Conservation (phyloP, 2,329 filamentous ascomycete species). For the Mycosphaerelloides madeirae region DNA sequence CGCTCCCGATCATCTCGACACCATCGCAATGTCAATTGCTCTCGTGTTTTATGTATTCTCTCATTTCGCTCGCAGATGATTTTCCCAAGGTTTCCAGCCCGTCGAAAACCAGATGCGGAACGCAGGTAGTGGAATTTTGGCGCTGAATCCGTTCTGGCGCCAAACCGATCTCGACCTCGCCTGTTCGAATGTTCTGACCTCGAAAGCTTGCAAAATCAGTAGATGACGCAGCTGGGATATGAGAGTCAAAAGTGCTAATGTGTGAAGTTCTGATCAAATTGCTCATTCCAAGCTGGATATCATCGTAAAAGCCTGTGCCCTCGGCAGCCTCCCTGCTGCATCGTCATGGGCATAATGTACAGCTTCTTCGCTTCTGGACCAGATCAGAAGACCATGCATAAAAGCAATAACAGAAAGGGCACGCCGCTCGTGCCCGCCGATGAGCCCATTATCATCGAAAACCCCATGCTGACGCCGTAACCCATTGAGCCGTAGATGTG, state of each 20-base stretch:
- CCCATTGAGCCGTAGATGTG: slow-evolving; percentile 25
- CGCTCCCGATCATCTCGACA: too few relatives aligned
- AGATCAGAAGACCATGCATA: slow-evolving; percentile 21
- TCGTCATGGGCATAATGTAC: slow-evolving; percentile 24
- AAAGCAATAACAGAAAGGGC: slow-evolving; percentile 19
- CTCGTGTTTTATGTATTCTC: too few relatives aligned
- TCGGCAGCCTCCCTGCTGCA: slow-evolving; percentile 15
- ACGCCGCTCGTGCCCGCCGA: slow-evolving; percentile 30
- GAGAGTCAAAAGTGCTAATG: background rate
- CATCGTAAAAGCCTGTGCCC: slow-evolving; percentile 25
- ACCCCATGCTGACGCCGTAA: slow-evolving; percentile 29
- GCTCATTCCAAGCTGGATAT: slow-evolving; percentile 24
- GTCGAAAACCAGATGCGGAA: too few relatives aligned
- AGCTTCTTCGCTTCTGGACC: slow-evolving; percentile 23
- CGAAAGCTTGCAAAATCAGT: background rate
- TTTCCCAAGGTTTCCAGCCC: too few relatives aligned
- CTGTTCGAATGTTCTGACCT: background rate
- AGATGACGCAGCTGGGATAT: background rate
- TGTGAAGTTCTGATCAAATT: slow-evolving; percentile 22
- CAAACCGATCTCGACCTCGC: too few relatives aligned
- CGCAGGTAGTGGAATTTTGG: too few relatives aligned
- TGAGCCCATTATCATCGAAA: slow-evolving; percentile 34
- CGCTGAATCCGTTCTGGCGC: too few relatives aligned
- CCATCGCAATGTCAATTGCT: too few relatives aligned
- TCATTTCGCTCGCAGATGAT: too few relatives aligned